phyloP scores from a whole-genome alignment of 106 monocot genomes.

The Dendrobium officinale region DNA sequence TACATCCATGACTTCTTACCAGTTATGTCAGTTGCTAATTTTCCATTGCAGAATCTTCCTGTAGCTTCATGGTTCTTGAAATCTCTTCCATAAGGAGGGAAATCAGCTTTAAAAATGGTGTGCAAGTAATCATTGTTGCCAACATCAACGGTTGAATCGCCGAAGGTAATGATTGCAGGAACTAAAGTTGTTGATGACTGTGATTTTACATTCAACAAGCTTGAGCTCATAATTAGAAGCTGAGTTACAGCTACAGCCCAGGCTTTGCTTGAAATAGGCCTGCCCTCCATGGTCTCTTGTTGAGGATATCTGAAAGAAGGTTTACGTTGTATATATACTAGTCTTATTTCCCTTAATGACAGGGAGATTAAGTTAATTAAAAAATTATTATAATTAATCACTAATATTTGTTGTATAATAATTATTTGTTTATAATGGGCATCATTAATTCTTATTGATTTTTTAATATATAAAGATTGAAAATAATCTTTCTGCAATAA shows the following conservation, averaged over 20 bases:
- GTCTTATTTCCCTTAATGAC: neutral
- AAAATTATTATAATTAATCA: neutral
- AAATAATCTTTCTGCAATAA: neutral
- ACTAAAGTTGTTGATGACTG: conserved; percentile 41
- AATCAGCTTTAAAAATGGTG: conserved; percentile 63
- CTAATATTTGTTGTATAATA: neutral
- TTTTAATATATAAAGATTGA: neutral
- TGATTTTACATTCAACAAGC: conserved; percentile 8
- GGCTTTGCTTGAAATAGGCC: neutral
- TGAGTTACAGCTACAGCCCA: neutral
- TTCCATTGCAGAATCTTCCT: conserved; percentile 94
- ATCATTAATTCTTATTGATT: too few relatives aligned
- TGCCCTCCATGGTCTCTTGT: neutral
- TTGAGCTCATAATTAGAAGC: neutral
- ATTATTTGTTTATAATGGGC: neutral
- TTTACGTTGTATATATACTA: neutral
- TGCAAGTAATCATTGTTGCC: conserved; percentile 81
- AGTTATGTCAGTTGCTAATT: conserved; percentile 78
- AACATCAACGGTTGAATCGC: conserved; percentile 82
- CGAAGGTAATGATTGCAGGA: conserved; percentile 75
- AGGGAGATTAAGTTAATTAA: neutral
- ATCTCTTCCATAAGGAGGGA: conserved; percentile 84
- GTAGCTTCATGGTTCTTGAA: conserved; percentile 62
- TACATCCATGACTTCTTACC: conserved; percentile 22
- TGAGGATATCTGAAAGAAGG: neutral